Evolutionary conservation across 169 alveolate species (phyloP).

Genomic region (Theileria annulata): DNA sequence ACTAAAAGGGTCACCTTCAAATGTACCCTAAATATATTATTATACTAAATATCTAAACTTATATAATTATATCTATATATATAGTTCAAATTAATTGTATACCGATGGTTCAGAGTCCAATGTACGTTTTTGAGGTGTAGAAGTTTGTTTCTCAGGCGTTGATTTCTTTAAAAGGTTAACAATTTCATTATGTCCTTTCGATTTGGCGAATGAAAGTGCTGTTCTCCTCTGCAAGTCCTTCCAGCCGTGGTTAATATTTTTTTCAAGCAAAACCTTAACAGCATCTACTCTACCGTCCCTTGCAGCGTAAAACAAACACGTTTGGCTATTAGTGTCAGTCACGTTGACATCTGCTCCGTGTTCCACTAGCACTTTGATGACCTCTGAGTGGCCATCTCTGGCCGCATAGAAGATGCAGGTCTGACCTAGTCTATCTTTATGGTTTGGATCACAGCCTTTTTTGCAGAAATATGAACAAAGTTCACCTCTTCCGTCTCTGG

Average conservation of each 20-base stretch:
- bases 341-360: conserved; percentile 86
- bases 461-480: conserved; percentile 82
- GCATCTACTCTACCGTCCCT: conserved; percentile 88
- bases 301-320: conserved; percentile 90
- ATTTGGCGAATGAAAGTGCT: conserved; percentile 88
- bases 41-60: no score
- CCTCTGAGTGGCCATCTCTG: conserved; percentile 88
- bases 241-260: conserved; percentile 82
- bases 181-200: conserved; percentile 84
- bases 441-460: conserved; percentile 88
- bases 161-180: conserved; percentile 77
- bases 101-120: conserved; percentile 13
- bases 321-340: conserved; percentile 84
- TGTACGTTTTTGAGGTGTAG: conserved; percentile 1
- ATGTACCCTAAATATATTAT: conserved; percentile 19
- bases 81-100: background rate
- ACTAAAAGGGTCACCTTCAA: conserved; percentile 5
- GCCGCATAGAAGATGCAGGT: conserved; percentile 90
- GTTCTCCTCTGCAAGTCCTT: conserved; percentile 88
- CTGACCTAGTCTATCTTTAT: conserved; percentile 87
- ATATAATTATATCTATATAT: background rate
- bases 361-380: conserved; percentile 76
- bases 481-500: conserved; percentile 89
- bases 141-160: conserved; percentile 7
- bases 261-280: conserved; percentile 83